These are phyloP conservation scores for Lepidium campestre DNA, from an alignment of 441 rosid genomes.

Conservation along the genomic window DNA sequence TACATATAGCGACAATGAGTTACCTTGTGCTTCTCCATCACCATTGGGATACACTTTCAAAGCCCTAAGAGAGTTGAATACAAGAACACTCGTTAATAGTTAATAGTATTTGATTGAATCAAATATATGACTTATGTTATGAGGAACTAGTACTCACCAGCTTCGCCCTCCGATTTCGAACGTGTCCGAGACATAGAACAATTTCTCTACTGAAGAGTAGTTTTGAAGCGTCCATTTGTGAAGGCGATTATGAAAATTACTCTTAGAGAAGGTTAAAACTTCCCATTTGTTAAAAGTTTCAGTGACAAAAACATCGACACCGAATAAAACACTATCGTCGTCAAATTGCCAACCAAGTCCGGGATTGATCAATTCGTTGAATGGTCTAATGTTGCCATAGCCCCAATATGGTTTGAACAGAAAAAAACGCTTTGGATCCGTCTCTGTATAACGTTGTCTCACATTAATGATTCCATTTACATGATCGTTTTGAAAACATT, in stretches of 20 bases:
- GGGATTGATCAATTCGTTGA: background rate
- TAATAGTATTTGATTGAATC: background rate
- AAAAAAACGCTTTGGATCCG: background rate
- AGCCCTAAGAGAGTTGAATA: background rate
- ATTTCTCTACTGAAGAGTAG: background rate
- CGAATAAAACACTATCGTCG: background rate
- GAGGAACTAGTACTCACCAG: background rate
- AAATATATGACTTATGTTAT: background rate
- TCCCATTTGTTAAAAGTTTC: background rate
- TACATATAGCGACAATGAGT: background rate
- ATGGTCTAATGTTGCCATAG: background rate
- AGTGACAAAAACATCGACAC: slow-evolving; percentile 12
- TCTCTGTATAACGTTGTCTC: slow-evolving; percentile 1
- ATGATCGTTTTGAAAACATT: background rate
- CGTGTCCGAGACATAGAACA: background rate
- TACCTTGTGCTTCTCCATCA: slow-evolving; percentile 3
- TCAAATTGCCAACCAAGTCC: background rate
- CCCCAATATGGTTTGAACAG: slow-evolving; percentile 3
- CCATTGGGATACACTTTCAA: slow-evolving; percentile 17
- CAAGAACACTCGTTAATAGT: background rate
- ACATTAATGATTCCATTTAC: no score
- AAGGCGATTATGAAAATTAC: background rate
- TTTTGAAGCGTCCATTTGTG: background rate
- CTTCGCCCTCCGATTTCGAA: background rate
- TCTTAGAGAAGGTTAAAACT: background rate